Evolutionary conservation across 495 filamentous ascomycete genomes (phyloP), one percentile per base, ranked within the genome.

Genomic region (Platismatia glauca): DNA sequence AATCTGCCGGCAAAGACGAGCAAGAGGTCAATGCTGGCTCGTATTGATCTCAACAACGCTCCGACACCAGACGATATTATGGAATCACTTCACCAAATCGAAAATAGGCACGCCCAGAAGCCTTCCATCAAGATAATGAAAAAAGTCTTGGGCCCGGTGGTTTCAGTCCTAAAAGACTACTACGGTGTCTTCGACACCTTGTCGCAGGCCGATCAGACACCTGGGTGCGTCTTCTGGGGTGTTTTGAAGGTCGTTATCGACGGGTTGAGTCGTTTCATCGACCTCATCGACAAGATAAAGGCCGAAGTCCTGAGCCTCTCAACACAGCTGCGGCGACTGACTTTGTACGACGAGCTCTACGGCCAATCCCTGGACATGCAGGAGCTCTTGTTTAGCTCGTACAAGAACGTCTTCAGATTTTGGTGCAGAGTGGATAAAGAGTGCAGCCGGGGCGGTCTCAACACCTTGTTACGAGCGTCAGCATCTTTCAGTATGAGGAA

Each of bases 371-470:
- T 44, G 20, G 48, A 55, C 8, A 56, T 62, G 60, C 60, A 62
- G 52, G 34, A 62, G 60, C 46, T 55, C 33, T 34, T 62, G 27
- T 41, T 55, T 18, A 31, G 22, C 12, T 62, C 60, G 6, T 62
- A 62, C 24, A 56, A 55, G 13, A 56, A 56, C 35, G 52, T 62
- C n/a, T 55, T 62, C 29, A 35, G 60, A 27, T 62, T 62, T 33
- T 62, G 60, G 60, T 39, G 31, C 27, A 11, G 60, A n/a, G 50
- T 62, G 4, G 60, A 62, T 18, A 62, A 62, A 52, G 60, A 62
- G 37, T 62, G 60, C 38, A 56, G 55, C 24, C 7, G 60, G 50
- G 57, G 60, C 24, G 53, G 60, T 22, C 27, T 39, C 18, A 48
- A 48, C 37, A 27, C 29, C 29, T 55, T 61, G 34, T 24, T 58